phyloP scores from a whole-genome alignment of 108 stramenopile genomes.

The Bacterosira constricta region DNA sequence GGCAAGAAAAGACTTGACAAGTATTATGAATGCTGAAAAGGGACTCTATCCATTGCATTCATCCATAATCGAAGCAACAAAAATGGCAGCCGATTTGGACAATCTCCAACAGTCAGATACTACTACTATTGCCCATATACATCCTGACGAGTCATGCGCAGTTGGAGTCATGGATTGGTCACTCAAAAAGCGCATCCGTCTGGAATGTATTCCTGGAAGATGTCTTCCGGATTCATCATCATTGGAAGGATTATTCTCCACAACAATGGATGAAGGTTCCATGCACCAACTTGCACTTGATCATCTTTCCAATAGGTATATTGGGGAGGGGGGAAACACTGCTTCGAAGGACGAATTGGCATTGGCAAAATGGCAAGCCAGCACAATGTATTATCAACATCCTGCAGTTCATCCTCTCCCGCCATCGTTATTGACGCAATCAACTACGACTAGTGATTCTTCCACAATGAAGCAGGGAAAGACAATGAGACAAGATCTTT shows the following conservation, averaged over 20 bases:
- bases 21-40: too few species aligned
- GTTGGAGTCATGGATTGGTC: slow-evolving; percentile 48
- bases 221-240: slow-evolving; percentile 22
- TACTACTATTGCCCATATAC: too few species aligned
- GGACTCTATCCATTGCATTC: slow-evolving; percentile 11
- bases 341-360: slow-evolving; percentile 19
- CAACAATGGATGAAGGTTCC: slow-evolving; percentile 16
- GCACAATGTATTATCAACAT: slow-evolving; percentile 53
- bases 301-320: slow-evolving; percentile 7
- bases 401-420: slow-evolving; percentile 50
- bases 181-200: slow-evolving; percentile 40
- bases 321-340: neutral
- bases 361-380: slow-evolving; percentile 37
- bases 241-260: neutral
- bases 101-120: neutral
- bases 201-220: slow-evolving; percentile 29
- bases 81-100: slow-evolving; percentile 7
- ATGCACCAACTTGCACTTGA: slow-evolving; percentile 29
- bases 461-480: neutral
- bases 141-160: slow-evolving; percentile 17
- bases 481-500: neutral
- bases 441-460: neutral
- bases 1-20: too few species aligned
- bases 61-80: slow-evolving; percentile 31
- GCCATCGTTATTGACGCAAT: slow-evolving; percentile 2